These are phyloP conservation scores for Solanum lignicaule DNA, from an alignment of 257 asterid species.

Conservation along the genomic window DNA sequence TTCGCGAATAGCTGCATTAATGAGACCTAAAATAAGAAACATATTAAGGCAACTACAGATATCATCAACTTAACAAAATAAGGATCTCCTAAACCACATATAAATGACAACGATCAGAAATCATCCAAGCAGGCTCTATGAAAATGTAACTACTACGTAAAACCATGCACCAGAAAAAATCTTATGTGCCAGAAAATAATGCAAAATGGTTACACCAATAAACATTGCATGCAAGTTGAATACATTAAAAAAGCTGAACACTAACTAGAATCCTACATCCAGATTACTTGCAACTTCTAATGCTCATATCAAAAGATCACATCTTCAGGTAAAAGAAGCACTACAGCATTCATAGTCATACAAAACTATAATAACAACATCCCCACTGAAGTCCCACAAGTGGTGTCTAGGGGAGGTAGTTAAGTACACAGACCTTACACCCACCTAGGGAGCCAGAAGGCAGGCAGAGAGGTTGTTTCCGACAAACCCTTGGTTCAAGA, in stretches of 20 bases:
- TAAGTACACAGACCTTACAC: too few species aligned
- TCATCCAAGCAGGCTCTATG: neutral
- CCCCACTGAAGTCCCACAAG: neutral
- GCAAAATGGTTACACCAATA: neutral
- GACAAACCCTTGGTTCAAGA: neutral
- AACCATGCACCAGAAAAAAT: neutral
- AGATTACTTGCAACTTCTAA: neutral
- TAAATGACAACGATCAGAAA: neutral
- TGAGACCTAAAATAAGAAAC: neutral
- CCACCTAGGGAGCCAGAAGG: too few species aligned
- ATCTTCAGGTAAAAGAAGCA: neutral
- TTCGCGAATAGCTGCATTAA: neutral
- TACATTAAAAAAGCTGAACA: neutral
- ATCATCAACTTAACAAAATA: neutral
- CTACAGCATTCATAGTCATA: neutral
- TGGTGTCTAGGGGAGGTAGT: neutral
- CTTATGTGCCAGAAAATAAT: neutral
- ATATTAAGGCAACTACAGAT: too few species aligned
- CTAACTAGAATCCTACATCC: neutral
- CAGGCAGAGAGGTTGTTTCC: too few species aligned
- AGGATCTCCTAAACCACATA: neutral
- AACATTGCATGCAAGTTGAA: neutral
- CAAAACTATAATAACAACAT: neutral
- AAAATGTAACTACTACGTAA: neutral
- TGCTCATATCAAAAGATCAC: neutral